Conservation (phyloP, 768 basidiomycete species). For the Lentinula guzmanii region DNA sequence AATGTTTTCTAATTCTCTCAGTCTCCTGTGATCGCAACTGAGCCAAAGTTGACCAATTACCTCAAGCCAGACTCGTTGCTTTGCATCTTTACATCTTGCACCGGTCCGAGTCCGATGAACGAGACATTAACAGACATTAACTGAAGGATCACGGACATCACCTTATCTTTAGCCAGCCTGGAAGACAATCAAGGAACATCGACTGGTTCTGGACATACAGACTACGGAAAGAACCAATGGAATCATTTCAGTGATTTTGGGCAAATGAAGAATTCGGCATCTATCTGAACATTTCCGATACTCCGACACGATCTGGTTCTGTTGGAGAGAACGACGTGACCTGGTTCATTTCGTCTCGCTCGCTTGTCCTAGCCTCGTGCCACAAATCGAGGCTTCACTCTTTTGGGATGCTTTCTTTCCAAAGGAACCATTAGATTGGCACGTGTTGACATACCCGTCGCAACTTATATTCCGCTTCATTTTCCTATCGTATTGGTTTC, state of each 20-base stretch:
- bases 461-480: slow-evolving; percentile 17
- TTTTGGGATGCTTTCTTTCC: slow-evolving; percentile 2
- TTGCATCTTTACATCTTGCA: neutral
- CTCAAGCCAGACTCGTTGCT: neutral
- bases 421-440: slow-evolving; percentile 1
- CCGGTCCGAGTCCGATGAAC: neutral
- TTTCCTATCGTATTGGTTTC: slow-evolving; percentile 16
- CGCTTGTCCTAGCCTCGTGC: slow-evolving; percentile 6
- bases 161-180: neutral
- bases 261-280: slow-evolving; percentile 2
- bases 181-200: neutral
- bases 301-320: neutral
- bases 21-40: no score
- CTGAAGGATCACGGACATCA: neutral
- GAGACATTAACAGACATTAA: neutral
- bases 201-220: neutral
- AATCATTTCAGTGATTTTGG: neutral
- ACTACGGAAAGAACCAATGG: neutral
- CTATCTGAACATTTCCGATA: neutral
- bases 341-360: slow-evolving; percentile 7
- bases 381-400: neutral
- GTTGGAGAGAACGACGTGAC: slow-evolving; percentile 4
- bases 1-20: no score
- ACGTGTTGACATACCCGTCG: slow-evolving; percentile 11
- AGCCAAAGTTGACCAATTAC: no score